Base-by-base conservation (phyloP, 225 moss, liverwort and hornwort genomes). In the Lunularia cruciata region DNA sequence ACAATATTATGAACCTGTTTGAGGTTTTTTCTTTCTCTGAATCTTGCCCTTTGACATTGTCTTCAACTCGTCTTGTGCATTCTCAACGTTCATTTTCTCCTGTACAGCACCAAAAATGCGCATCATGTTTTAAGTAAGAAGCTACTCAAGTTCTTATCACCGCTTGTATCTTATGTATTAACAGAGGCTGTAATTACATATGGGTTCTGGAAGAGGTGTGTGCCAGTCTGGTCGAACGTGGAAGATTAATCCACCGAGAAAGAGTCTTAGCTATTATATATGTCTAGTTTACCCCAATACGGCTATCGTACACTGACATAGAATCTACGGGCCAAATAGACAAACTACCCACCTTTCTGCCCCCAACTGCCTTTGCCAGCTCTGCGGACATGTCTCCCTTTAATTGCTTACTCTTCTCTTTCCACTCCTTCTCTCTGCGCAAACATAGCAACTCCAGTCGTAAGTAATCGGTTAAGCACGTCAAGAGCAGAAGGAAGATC, bases 391-490 rank as follows among this genome's bases (percentile, higher is more conserved):
- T 89, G 61, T 89, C 92, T 42, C 80, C 71, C 79, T 92, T 96
- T 46, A 87, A 37, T 69, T 85, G 83, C 69, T 92, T 92, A 38
- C 86, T 88, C 85, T 90, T 96, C 74, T 96, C 92, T 62, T 86
- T 96, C 70, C 90, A 80, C 64, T 96, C 96, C 76, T 87, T 90
- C 47, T 90, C 92, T 77, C 90, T 89, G 73, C 70, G 33, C 28
- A 57, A 35, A 16, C 22, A 47, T 22, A 53, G 14, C 61, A 67
- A 53, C 22, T 52, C 42, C 39, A 22, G 26, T 64, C 12, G 73
- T 48, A 8, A 67, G 34, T 65, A 36, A 11, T 20, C 3, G 33
- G 12, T 51, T 16, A 4, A 16, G 30, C 18, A 30, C 31, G 37
- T 39, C 23, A 39, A 40, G 1, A 61, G 23, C 13, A 20, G 13